Base-by-base conservation (phyloP, 768 basidiomycete genomes). In the Nidularia pulvinata region DNA sequence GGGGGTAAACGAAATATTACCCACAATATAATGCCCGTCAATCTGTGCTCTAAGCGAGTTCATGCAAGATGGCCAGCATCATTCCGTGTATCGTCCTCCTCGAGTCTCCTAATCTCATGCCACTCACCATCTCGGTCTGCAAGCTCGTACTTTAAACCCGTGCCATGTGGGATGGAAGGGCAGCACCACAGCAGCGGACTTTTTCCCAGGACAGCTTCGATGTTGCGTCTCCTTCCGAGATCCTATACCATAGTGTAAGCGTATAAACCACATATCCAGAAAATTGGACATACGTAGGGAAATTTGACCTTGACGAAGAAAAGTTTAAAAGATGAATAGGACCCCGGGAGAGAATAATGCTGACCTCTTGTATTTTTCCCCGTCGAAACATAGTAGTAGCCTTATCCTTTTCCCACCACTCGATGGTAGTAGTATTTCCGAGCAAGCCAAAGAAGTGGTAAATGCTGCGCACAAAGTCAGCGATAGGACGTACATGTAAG, bases 381-480 rank as follows among this genome's bases (percentile, higher is more conserved):
- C 88, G 76, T 16, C 89, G 83, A 49, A 92, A 84, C 60, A 99
- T 79, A 0, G 84, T 89, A 4, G 94, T 89, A 1, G 85, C 93
- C 69, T 90, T 95, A 64, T 98, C 95, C 71, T 98, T 98, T 69
- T 99, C 97, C 92, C 93, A 96, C 0, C 90, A 86, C 72, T 99
- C 97, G 48, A 99, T 98, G 1, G 97, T 98, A 0, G 96, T 99
- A 2, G 88, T 85, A 68, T 99, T 99, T 7, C 79, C 80, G 5
- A 81, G 60, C 30, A 98, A 67, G 48, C 81, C 78, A 62, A 87
- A 89, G 57, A 95, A 84, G 59, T 98, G 97, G 64, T 95, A 98
- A 19, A 98, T 53, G 50, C 93, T 94, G 59, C 6, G 46, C 39
- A 49, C 46, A 14, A 52, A 49, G 45, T 30, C 14, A 34, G 49